Evolutionary conservation across 2,329 filamentous ascomycete genomes (phyloP).

Genomic region (Dactylellina leptospora): DNA sequence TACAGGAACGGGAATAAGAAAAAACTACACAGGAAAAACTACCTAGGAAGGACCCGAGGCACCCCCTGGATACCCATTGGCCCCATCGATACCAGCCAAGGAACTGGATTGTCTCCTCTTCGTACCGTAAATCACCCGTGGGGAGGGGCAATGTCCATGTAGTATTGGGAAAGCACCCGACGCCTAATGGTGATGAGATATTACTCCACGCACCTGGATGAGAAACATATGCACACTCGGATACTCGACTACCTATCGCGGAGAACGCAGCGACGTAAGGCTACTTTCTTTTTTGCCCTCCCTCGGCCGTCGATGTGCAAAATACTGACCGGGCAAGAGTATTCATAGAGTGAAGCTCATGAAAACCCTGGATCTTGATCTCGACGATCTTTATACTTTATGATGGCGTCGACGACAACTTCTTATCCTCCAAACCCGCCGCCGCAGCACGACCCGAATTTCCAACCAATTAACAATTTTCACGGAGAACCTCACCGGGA

Average conservation of each 20-base stretch:
- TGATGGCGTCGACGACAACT: slow-evolving; percentile 52
- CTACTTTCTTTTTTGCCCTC: slow-evolving; percentile 39
- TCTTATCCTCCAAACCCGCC: slow-evolving; percentile 52
- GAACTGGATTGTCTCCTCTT: slow-evolving; percentile 50
- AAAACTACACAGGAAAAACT: slow-evolving; percentile 17
- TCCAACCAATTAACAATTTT: slow-evolving; percentile 52
- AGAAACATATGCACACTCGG: slow-evolving; percentile 40
- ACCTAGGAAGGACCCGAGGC: slow-evolving; percentile 53
- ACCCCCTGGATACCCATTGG: slow-evolving; percentile 52
- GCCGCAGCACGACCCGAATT: slow-evolving; percentile 49
- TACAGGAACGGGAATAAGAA: slow-evolving; percentile 43
- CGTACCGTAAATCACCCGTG: slow-evolving; percentile 51
- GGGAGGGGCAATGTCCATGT: slow-evolving; percentile 54
- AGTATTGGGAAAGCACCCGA: slow-evolving; percentile 51
- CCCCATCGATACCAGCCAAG: slow-evolving; percentile 53
- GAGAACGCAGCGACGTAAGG: slow-evolving; percentile 47
- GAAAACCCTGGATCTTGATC: slow-evolving; percentile 39
- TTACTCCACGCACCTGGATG: slow-evolving; percentile 51
- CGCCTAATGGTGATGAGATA: slow-evolving; percentile 53
- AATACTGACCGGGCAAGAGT: slow-evolving; percentile 33
- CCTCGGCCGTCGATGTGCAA: too few species aligned
- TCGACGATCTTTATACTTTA: slow-evolving; percentile 40
- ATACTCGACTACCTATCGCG: slow-evolving; percentile 29
- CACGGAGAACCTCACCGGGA: slow-evolving; percentile 50
- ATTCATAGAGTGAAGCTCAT: slow-evolving; percentile 40